Conservation (phyloP, 257 asterid species). For the Solanum etuberosum region DNA sequence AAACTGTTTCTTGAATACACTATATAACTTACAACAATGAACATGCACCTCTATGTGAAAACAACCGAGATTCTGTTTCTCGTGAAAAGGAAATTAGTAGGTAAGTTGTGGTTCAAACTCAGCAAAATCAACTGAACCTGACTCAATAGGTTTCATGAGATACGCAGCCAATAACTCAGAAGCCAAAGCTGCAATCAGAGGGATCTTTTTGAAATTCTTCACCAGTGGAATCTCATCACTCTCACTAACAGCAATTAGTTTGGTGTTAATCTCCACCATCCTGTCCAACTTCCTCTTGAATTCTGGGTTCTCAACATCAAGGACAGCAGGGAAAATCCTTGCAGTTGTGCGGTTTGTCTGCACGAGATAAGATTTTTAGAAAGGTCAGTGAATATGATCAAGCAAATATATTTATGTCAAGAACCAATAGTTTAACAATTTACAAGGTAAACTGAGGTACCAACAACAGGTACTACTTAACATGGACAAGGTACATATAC, state of each 20-base stretch:
- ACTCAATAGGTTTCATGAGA: conserved; percentile 95
- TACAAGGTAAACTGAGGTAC: background rate
- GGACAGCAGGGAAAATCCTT: conserved; percentile 92
- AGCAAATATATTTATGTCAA: background rate
- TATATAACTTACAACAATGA: background rate
- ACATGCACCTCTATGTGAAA: background rate
- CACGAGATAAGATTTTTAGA: background rate
- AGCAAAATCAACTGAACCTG: conserved; percentile 88
- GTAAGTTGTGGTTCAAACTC: conserved; percentile 80
- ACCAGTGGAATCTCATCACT: conserved; percentile 54
- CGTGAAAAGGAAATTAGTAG: conserved; percentile 21
- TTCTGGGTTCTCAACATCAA: conserved; percentile 86
- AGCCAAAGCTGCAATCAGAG: conserved; percentile 72
- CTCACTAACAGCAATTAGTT: conserved; percentile 60
- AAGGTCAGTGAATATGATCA: background rate
- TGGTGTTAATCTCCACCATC: conserved; percentile 75
- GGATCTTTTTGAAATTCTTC: conserved; percentile 86
- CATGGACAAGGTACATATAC: background rate
- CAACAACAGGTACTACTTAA: background rate
- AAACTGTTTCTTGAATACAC: background rate
- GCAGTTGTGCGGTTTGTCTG: conserved; percentile 95
- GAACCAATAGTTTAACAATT: background rate
- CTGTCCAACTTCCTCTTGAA: conserved; percentile 91
- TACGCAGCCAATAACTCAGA: conserved; percentile 78
- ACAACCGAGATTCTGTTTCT: background rate